A percentile compares a stretch with the other conserved stretches of the same genome.
Conservation (phyloP, 2,329 filamentous ascomycete species). For the Aspergillus sp. region DNA sequence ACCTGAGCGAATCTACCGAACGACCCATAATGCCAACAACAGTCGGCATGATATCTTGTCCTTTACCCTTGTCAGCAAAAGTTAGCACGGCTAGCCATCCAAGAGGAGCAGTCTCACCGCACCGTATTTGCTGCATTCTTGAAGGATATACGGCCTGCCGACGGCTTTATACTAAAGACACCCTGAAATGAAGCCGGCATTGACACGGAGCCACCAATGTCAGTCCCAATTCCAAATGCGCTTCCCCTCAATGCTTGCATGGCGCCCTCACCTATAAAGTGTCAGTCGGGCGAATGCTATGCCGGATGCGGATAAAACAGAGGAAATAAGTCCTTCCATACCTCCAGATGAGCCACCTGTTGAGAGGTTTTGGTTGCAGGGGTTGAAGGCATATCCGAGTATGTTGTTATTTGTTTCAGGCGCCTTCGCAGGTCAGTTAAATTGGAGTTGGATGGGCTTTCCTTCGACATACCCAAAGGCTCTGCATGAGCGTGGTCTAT, state of each 20-base stretch:
- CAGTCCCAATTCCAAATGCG: slow-evolving; percentile 11
- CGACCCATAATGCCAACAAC: slow-evolving; percentile 35
- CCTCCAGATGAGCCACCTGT: slow-evolving; percentile 11
- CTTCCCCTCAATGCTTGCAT: slow-evolving; percentile 12
- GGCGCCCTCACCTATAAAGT: slow-evolving; percentile 8
- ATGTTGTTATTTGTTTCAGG: slow-evolving; percentile 12
- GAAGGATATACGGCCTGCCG: slow-evolving; percentile 9
- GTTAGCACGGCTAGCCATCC: not conserved
- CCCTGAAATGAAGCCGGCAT: slow-evolving; percentile 11
- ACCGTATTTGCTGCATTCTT: slow-evolving; percentile 11
- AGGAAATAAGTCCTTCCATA: not conserved
- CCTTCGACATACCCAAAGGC: slow-evolving; percentile 8
- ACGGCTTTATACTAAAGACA: slow-evolving; percentile 9
- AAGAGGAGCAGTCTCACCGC: not conserved
- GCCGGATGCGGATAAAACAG: not conserved
- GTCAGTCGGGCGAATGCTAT: not conserved
- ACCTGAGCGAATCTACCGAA: slow-evolving; percentile 25
- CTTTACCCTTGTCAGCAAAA: slow-evolving; percentile 2
- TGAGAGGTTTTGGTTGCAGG: slow-evolving; percentile 9
- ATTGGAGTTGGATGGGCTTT: not conserved
- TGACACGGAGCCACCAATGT: slow-evolving; percentile 11
- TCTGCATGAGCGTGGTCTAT: slow-evolving; percentile 11
- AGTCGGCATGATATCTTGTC: slow-evolving; percentile 9
- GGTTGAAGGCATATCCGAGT: slow-evolving; percentile 11
- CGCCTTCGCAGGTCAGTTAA: slow-evolving; percentile 4